Conservation (phyloP, 108 stramenopile species). For the Asterionellopsis glacialis region DNA sequence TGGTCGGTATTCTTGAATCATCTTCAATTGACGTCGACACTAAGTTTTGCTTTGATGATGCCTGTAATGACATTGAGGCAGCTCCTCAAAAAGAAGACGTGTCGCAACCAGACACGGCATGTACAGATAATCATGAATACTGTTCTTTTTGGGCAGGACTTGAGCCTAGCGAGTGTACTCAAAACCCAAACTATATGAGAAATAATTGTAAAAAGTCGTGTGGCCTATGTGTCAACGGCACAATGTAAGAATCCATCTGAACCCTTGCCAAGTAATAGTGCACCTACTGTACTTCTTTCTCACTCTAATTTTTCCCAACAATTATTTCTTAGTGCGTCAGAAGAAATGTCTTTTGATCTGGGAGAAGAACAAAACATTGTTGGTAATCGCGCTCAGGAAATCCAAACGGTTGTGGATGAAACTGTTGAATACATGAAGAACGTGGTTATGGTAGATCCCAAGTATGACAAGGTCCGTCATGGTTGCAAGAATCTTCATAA, state of each 20-base stretch:
- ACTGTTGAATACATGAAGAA: conserved; percentile 2
- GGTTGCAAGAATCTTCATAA: conserved; percentile 54
- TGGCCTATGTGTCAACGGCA: conserved; percentile 2
- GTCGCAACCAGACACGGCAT: neutral
- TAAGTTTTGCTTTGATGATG: too few relatives aligned
- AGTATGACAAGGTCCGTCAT: neutral
- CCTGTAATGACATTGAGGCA: too few relatives aligned
- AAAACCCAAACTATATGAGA: conserved; percentile 65
- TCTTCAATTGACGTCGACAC: too few relatives aligned
- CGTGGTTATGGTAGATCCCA: conserved; percentile 1
- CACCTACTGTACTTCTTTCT: too few relatives aligned
- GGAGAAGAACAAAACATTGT: conserved; percentile 1
- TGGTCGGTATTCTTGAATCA: too few relatives aligned
- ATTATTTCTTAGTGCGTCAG: too few relatives aligned
- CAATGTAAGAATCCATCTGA: too few relatives aligned
- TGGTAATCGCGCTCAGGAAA: neutral
- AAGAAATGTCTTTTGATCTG: too few relatives aligned
- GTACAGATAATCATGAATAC: conserved; percentile 20
- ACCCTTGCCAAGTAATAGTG: too few relatives aligned
- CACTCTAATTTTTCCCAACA: too few relatives aligned
- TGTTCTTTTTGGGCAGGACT: conserved; percentile 60
- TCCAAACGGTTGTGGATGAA: conserved; percentile 3
- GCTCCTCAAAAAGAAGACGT: too few relatives aligned
- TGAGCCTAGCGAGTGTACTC: conserved; percentile 54
- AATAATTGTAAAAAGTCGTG: conserved; percentile 34